phyloP scores from a whole-genome alignment of 2,329 filamentous ascomycete species.

The Aspergillus jensenii region DNA sequence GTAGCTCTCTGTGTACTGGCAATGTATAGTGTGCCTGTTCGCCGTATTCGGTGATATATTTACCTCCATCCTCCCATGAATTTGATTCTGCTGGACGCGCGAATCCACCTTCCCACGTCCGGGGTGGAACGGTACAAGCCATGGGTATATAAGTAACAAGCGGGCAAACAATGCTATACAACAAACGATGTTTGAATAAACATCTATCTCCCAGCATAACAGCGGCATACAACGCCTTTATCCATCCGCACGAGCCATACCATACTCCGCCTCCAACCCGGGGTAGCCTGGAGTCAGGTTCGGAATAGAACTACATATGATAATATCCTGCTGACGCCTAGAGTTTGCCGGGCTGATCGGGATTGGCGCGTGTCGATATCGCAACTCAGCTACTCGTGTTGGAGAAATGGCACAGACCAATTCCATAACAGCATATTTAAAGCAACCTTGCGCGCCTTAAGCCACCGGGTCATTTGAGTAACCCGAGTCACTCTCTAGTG shows the following conservation, averaged over 20 bases:
- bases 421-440: too few relatives aligned
- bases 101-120: background rate
- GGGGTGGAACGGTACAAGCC: background rate
- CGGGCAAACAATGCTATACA: background rate
- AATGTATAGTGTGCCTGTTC: slow-evolving; percentile 1
- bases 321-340: background rate
- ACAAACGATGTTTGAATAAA: background rate
- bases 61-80: background rate
- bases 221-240: background rate
- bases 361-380: background rate
- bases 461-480: too few relatives aligned
- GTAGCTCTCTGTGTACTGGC: background rate
- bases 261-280: background rate
- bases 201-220: background rate
- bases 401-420: background rate
- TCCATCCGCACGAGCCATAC: too few relatives aligned
- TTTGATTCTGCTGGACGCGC: background rate
- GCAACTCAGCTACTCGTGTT: background rate
- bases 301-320: background rate
- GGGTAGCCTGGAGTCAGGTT: background rate
- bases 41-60: background rate
- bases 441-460: too few relatives aligned
- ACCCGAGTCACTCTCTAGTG: too few relatives aligned
- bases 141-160: background rate
- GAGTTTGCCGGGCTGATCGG: too few relatives aligned